phyloP scores from a whole-genome alignment of 805 yeast genomes.

The Nakazawaea sp. region DNA sequence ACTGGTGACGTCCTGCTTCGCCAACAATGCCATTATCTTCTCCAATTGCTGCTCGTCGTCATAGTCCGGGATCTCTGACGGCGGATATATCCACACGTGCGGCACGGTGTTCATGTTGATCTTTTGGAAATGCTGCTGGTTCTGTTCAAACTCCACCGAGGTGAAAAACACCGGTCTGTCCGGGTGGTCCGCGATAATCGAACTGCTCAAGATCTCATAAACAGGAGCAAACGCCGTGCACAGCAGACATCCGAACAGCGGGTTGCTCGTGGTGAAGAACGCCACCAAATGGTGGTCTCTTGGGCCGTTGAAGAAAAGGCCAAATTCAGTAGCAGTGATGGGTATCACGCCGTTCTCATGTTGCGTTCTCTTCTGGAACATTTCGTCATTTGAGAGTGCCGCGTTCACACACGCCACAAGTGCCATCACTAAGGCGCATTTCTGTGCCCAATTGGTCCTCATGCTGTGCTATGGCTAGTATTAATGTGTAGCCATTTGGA shows the following conservation, averaged over 20 bases:
- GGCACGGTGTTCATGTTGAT: conserved; percentile 49
- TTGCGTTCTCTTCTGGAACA: neutral
- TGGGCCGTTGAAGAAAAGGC: conserved; percentile 33
- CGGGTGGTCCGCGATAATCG: conserved; percentile 39
- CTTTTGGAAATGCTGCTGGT: conserved; percentile 31
- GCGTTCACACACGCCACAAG: neutral
- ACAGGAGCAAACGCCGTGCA: conserved; percentile 40
- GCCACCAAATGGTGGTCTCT: conserved; percentile 46
- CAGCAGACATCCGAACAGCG: conserved; percentile 34
- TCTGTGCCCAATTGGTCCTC: neutral
- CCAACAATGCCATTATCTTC: conserved; percentile 13
- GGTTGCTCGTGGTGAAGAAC: conserved; percentile 43
- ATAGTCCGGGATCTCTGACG: conserved; percentile 19
- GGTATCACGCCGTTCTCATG: conserved; percentile 31
- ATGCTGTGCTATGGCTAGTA: too few relatives aligned
- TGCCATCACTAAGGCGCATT: neutral
- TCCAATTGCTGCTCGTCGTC: conserved; percentile 7
- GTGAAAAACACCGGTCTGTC: conserved; percentile 36
- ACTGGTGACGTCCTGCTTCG: conserved; percentile 13
- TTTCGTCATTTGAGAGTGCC: neutral
- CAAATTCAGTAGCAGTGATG: conserved; percentile 33
- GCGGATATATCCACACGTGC: conserved; percentile 59
- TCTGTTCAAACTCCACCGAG: conserved; percentile 42
- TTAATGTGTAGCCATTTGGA: too few relatives aligned
- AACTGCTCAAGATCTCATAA: conserved; percentile 31